Conservation (phyloP, 345 rosid genomes). For the Euphorbia pulcherrima region DNA sequence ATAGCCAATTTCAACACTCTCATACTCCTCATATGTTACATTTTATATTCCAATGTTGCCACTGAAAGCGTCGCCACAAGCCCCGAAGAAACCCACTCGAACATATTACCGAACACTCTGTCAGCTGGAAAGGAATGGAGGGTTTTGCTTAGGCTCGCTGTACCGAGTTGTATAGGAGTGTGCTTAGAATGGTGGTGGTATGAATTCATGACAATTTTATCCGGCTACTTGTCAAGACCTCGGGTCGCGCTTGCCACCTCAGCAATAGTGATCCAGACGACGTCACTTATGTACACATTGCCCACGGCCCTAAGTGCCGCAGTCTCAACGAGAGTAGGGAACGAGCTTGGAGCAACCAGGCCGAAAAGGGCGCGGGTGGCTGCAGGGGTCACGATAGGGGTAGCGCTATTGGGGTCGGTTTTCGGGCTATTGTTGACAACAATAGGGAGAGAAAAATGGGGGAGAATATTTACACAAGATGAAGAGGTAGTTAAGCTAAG, state of each 20-base stretch:
- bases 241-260: slow-evolving; percentile 58
- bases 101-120: background rate
- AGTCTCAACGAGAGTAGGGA: slow-evolving; percentile 78
- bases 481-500: slow-evolving; percentile 49
- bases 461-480: slow-evolving; percentile 54
- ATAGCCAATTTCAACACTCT: slow-evolving; percentile 61
- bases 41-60: slow-evolving; percentile 3
- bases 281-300: slow-evolving; percentile 75
- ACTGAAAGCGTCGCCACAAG: no score
- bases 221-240: slow-evolving; percentile 65
- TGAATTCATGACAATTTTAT: slow-evolving; percentile 81
- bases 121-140: slow-evolving; percentile 46
- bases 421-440: slow-evolving; percentile 61
- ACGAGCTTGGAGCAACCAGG: slow-evolving; percentile 77
- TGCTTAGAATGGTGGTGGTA: slow-evolving; percentile 99
- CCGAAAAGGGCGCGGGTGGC: slow-evolving; percentile 59
- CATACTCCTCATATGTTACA: slow-evolving; percentile 49
- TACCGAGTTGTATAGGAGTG: slow-evolving; percentile 78
- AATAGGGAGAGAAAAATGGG: slow-evolving; percentile 67
- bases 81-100: background rate
- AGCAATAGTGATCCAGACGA: slow-evolving; percentile 80
- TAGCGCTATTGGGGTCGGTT: slow-evolving; percentile 45
- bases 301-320: slow-evolving; percentile 69
- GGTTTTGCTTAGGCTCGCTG: slow-evolving; percentile 49
- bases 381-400: slow-evolving; percentile 48